phyloP scores from a whole-genome alignment of 768 basidiomycete genomes.

The Hygrophorus russula region DNA sequence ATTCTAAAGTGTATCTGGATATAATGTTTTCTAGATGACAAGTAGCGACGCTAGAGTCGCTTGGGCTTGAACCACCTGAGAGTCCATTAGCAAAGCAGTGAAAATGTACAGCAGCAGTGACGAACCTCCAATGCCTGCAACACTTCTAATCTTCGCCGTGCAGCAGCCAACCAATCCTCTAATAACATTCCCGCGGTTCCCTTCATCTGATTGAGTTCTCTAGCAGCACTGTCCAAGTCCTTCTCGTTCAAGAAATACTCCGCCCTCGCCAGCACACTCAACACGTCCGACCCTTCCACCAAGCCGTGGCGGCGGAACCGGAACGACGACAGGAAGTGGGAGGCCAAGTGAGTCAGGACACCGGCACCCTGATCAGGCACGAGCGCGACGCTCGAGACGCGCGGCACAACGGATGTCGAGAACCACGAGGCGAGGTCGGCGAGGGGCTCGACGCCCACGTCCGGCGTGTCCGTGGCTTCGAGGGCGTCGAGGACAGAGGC shows the following conservation, averaged over 20 bases:
- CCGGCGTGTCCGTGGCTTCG: slow-evolving; percentile 63
- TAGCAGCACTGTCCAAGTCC: slow-evolving; percentile 79
- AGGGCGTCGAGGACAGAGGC: slow-evolving; percentile 56
- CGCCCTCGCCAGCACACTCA: slow-evolving; percentile 80
- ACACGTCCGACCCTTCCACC: slow-evolving; percentile 71
- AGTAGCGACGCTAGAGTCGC: slow-evolving; percentile 75
- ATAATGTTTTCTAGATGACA: slow-evolving; percentile 39
- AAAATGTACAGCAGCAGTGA: slow-evolving; percentile 1
- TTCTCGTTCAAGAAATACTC: slow-evolving; percentile 87
- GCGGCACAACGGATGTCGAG: slow-evolving; percentile 67
- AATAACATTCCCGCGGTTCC: slow-evolving; percentile 69
- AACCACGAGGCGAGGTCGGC: slow-evolving; percentile 92
- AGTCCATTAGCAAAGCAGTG: neutral
- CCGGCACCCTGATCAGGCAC: slow-evolving; percentile 89
- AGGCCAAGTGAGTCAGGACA: slow-evolving; percentile 76
- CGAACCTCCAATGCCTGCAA: slow-evolving; percentile 82
- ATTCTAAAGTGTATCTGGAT: neutral
- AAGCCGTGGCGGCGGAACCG: slow-evolving; percentile 75
- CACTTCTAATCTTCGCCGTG: slow-evolving; percentile 79
- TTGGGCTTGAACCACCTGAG: slow-evolving; percentile 71
- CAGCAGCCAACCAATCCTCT: slow-evolving; percentile 86
- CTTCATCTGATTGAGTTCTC: slow-evolving; percentile 84
- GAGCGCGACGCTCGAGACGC: slow-evolving; percentile 79
- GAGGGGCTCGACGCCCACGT: slow-evolving; percentile 78
- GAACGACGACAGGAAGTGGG: slow-evolving; percentile 62